Evolutionary conservation across 768 basidiomycete species (phyloP).

Genomic region (Trametes sanguinea): DNA sequence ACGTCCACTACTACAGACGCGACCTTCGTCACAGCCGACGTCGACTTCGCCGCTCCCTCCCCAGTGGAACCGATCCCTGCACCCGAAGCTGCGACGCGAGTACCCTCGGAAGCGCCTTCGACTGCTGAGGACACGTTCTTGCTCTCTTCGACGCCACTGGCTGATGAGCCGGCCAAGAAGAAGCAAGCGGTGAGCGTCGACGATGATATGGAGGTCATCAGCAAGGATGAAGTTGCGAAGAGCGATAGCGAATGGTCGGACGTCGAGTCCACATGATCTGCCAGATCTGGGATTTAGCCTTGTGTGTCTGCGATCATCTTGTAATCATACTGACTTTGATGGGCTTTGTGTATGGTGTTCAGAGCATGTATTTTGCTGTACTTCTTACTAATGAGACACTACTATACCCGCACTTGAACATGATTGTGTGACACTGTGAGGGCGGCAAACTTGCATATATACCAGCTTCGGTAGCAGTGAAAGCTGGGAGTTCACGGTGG

Average conservation of each 20-base stretch:
- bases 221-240: conserved; percentile 16
- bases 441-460: too few relatives aligned
- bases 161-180: conserved; percentile 3
- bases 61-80: background rate
- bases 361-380: background rate
- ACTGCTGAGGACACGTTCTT: conserved; percentile 11
- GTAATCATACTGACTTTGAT: background rate
- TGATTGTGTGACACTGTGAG: too few relatives aligned
- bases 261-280: conserved; percentile 3
- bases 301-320: background rate
- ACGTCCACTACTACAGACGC: conserved; percentile 6
- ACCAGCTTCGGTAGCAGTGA: too few relatives aligned
- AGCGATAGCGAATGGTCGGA: conserved; percentile 23
- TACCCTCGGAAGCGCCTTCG: background rate
- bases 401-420: background rate
- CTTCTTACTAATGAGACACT: background rate
- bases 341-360: too few relatives aligned
- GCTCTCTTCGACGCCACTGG: conserved; percentile 18
- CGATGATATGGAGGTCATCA: conserved; percentile 19
- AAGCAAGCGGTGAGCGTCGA: background rate
- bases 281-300: background rate
- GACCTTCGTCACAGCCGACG: conserved; percentile 4
- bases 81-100: conserved; percentile 2
- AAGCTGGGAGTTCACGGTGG: background rate
- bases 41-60: background rate